These are phyloP conservation scores for Wickerhamiella galacta DNA, from an alignment of 805 yeast genomes.

Conservation along the genomic window DNA sequence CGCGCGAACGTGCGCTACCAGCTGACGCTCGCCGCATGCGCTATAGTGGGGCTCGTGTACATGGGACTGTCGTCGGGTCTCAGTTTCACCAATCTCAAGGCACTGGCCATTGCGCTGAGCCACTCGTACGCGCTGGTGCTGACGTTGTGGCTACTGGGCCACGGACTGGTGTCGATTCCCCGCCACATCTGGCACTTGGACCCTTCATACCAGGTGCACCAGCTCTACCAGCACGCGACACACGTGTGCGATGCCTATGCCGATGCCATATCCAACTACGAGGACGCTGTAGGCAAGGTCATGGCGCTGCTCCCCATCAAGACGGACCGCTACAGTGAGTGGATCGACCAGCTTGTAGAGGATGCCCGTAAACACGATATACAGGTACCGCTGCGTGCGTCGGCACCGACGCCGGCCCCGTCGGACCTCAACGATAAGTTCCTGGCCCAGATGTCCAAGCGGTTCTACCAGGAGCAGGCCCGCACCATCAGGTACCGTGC, in stretches of 20 bases:
- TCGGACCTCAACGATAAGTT: slow-evolving; percentile 24
- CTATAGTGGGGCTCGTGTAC: slow-evolving; percentile 40
- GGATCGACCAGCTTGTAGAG: slow-evolving; percentile 45
- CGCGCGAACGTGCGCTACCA: slow-evolving; percentile 44
- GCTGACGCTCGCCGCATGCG: slow-evolving; percentile 34
- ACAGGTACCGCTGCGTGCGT: background rate
- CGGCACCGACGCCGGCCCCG: slow-evolving; percentile 10
- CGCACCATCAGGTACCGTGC: slow-evolving; percentile 38
- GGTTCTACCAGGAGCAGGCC: slow-evolving; percentile 36
- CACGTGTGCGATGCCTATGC: slow-evolving; percentile 39
- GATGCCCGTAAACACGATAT: slow-evolving; percentile 18
- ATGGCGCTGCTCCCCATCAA: slow-evolving; percentile 32
- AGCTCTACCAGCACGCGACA: slow-evolving; percentile 39
- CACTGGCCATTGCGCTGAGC: slow-evolving; percentile 55
- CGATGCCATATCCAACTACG: slow-evolving; percentile 44
- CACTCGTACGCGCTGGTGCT: slow-evolving; percentile 60
- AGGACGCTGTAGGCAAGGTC: slow-evolving; percentile 47
- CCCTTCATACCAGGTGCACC: slow-evolving; percentile 24
- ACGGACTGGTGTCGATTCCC: slow-evolving; percentile 58
- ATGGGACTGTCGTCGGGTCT: slow-evolving; percentile 40
- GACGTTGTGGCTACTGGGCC: slow-evolving; percentile 74
- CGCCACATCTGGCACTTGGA: slow-evolving; percentile 26
- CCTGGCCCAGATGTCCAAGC: slow-evolving; percentile 35
- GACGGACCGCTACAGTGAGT: slow-evolving; percentile 36
- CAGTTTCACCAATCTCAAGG: slow-evolving; percentile 38